Evolutionary conservation across 352 stramenopile genomes (phyloP).

Genomic region (Globisporangium canariense): DNA sequence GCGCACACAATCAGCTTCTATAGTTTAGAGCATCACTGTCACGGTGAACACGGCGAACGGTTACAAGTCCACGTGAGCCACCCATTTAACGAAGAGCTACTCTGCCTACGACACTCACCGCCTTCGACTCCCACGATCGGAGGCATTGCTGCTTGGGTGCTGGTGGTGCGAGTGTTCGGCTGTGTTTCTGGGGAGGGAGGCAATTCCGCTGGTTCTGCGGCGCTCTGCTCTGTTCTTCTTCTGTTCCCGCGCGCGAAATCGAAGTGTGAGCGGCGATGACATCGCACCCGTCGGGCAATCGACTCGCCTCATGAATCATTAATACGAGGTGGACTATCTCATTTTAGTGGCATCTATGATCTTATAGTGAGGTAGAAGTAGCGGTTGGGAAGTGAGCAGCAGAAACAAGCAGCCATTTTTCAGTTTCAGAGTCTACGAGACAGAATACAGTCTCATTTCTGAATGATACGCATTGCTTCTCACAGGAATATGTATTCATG

Average conservation of each 20-base stretch:
- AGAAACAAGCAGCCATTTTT: background rate
- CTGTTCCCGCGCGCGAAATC: constrained; percentile 3
- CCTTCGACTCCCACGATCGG: constrained; percentile 14
- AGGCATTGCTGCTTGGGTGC: constrained; percentile 5
- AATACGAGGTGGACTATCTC: no score
- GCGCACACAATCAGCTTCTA: background rate
- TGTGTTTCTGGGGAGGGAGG: background rate
- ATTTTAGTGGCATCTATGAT: no score
- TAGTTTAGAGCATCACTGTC: background rate
- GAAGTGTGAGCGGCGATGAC: constrained; percentile 13
- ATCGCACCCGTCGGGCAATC: background rate
- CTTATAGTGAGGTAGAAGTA: no score
- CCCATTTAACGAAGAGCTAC: background rate
- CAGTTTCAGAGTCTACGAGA: constrained; percentile 3
- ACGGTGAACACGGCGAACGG: background rate
- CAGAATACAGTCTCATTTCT: background rate
- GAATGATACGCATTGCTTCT: constrained; percentile 5
- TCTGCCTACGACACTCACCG: background rate
- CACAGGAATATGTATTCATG: background rate
- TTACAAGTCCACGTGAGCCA: background rate
- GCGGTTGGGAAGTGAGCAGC: no score
- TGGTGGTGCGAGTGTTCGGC: background rate
- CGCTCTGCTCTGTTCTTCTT: background rate
- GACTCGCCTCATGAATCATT: background rate
- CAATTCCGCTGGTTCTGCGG: constrained; percentile 13